Evolutionary conservation across 768 basidiomycete species (phyloP).

Genomic region (Suillus occidentalis): DNA sequence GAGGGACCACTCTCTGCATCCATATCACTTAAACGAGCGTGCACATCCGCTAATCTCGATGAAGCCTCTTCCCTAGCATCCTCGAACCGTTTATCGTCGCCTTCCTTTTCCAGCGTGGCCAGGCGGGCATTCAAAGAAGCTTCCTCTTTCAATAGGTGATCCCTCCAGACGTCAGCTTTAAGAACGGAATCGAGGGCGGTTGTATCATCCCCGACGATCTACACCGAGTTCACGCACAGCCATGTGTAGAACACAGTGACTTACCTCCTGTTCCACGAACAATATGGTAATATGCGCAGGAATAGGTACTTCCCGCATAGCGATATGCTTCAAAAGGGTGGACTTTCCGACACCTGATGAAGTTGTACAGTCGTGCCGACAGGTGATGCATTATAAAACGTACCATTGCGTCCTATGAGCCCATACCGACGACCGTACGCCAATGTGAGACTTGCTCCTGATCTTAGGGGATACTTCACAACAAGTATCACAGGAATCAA

Average conservation of each 20-base stretch:
- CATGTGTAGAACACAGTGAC: constrained; percentile 12
- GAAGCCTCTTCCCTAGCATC: constrained; percentile 86
- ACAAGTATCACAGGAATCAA: not conserved
- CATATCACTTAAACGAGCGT: constrained; percentile 91
- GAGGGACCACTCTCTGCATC: constrained; percentile 98
- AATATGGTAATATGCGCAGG: constrained; percentile 95
- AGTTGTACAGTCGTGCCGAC: not conserved
- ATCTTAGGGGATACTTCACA: constrained; percentile 41
- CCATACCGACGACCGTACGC: constrained; percentile 91
- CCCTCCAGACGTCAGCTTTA: constrained; percentile 99
- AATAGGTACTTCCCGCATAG: constrained; percentile 91
- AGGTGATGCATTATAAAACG: not conserved
- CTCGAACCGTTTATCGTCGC: constrained; percentile 78
- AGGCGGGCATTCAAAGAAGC: constrained; percentile 70
- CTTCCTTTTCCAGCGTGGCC: constrained; percentile 66
- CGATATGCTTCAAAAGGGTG: constrained; percentile 90
- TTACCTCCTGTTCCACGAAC: constrained; percentile 96
- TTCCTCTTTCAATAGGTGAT: constrained; percentile 88
- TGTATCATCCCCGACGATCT: constrained; percentile 95
- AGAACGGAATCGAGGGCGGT: constrained; percentile 90
- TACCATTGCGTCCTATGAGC: constrained; percentile 86
- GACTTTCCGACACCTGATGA: constrained; percentile 88
- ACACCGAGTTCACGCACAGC: not conserved
- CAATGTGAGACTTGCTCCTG: constrained; percentile 83
- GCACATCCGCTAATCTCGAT: constrained; percentile 82